A percentile compares a stretch with the other conserved stretches of the same genome.
Conservation (phyloP, 2,329 filamentous ascomycete genomes). For the Aspergillus versicolor region DNA sequence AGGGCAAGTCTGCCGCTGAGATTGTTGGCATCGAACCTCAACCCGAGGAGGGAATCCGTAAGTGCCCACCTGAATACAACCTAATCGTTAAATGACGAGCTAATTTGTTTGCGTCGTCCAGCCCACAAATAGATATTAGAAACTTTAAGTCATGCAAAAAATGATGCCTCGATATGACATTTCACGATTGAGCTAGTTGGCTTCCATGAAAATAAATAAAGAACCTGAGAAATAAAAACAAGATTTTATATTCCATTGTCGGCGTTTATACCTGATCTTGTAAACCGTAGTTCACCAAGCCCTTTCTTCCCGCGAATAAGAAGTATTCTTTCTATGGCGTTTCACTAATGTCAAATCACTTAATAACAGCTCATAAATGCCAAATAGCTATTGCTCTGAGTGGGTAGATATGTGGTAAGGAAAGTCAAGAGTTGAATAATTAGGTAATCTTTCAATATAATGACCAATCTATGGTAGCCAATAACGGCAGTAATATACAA, state of each 20-base stretch:
- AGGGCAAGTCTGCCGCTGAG: slow-evolving; percentile 58
- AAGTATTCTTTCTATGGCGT: no score
- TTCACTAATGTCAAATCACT: no score
- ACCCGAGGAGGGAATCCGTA: slow-evolving; percentile 60
- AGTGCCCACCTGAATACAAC: slow-evolving; percentile 20
- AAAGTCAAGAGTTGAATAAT: not conserved
- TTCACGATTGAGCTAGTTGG: slow-evolving; percentile 20
- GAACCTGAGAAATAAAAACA: slow-evolving; percentile 5
- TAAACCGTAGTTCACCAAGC: not conserved
- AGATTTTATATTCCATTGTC: not conserved
- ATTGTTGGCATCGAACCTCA: slow-evolving; percentile 59
- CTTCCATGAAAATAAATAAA: slow-evolving; percentile 20
- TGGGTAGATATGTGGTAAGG: not conserved
- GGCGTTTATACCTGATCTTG: no score
- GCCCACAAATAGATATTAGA: slow-evolving; percentile 34
- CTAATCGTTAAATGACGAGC: slow-evolving; percentile 10
- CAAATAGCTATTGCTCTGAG: no score
- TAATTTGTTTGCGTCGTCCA: slow-evolving; percentile 20
- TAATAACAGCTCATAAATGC: no score
- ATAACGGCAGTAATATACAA: slow-evolving; percentile 3
- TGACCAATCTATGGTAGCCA: not conserved
- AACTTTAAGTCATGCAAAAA: slow-evolving; percentile 2
- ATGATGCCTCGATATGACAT: slow-evolving; percentile 17
- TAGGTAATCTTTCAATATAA: not conserved
- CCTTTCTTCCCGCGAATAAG: not conserved